Percentiles rank a stretch among this genome's conserved stretches.
Evolutionary conservation across 441 rosid species (phyloP).

Genomic region (Caryocar brasiliense): DNA sequence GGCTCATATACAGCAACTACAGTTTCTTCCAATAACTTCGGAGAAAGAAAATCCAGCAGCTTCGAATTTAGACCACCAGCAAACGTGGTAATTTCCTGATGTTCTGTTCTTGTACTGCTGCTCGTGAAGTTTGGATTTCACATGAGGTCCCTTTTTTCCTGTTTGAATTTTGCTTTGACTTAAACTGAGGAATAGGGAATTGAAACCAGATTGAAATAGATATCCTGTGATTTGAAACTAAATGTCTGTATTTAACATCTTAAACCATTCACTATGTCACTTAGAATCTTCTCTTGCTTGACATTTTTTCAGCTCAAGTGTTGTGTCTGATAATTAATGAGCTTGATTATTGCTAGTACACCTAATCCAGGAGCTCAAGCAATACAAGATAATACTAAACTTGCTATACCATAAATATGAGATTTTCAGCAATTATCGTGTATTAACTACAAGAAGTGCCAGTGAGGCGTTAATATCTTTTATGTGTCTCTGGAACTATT

Average conservation of each 20-base stretch:
- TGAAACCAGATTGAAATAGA: not conserved
- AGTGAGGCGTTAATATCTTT: no score
- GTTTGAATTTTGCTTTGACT: not conserved
- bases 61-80: constrained; percentile 74
- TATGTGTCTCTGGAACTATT: not conserved
- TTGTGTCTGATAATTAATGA: not conserved
- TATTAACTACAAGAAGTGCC: no score
- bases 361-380: not conserved
- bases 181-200: not conserved
- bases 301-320: not conserved
- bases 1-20: constrained; percentile 29
- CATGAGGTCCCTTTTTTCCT: no score
- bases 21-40: constrained; percentile 27
- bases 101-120: not conserved
- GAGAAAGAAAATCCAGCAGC: constrained; percentile 35
- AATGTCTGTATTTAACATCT: not conserved
- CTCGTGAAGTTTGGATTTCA: no score
- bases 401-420: not conserved
- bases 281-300: not conserved
- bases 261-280: not conserved
- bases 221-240: not conserved
- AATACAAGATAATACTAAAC: not conserved
- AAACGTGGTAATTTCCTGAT: constrained; percentile 47
- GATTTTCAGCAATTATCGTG: not conserved
- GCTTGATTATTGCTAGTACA: not conserved